These are phyloP conservation scores for Larix sibirica DNA, from an alignment of 83 land plant genomes.

Conservation along the genomic window DNA sequence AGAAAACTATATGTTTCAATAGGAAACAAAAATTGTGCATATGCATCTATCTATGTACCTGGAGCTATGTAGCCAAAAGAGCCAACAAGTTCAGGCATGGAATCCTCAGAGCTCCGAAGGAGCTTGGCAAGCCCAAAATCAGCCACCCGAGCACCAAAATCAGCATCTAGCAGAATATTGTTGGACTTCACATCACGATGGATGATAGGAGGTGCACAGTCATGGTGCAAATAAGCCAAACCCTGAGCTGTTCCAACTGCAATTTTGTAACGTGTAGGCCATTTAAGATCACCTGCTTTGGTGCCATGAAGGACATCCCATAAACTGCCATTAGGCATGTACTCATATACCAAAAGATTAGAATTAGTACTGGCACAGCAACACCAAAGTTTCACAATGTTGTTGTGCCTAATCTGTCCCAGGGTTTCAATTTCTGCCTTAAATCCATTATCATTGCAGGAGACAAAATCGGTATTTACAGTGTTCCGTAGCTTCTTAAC, in stretches of 20 bases:
- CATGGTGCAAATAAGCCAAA: conserved; percentile 40
- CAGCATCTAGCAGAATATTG: conserved; percentile 49
- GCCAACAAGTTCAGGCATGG: conserved; percentile 37
- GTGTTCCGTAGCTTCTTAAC: conserved; percentile 44
- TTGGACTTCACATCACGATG: conserved; percentile 50
- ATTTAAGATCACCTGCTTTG: conserved; percentile 13
- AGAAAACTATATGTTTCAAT: too few relatives aligned
- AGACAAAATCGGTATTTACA: conserved; percentile 7
- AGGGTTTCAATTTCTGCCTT: conserved; percentile 52
- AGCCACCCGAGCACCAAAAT: conserved; percentile 38
- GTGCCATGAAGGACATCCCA: conserved; percentile 27
- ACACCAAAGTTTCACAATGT: conserved; percentile 54
- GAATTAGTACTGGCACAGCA: conserved; percentile 28
- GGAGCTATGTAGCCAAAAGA: conserved; percentile 55
- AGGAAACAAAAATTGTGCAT: too few relatives aligned
- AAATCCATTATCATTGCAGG: conserved; percentile 29
- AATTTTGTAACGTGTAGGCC: conserved; percentile 24
- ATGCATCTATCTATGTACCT: conserved; percentile 13
- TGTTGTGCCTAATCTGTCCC: conserved; percentile 45
- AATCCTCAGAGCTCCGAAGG: neutral
- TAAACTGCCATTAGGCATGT: conserved; percentile 37
- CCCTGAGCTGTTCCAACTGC: conserved; percentile 58
- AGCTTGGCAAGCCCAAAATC: conserved; percentile 47
- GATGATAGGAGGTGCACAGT: conserved; percentile 40
- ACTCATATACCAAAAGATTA: conserved; percentile 51